phyloP scores from a whole-genome alignment of 208 protist genomes.

The Crithidia mellificae region DNA sequence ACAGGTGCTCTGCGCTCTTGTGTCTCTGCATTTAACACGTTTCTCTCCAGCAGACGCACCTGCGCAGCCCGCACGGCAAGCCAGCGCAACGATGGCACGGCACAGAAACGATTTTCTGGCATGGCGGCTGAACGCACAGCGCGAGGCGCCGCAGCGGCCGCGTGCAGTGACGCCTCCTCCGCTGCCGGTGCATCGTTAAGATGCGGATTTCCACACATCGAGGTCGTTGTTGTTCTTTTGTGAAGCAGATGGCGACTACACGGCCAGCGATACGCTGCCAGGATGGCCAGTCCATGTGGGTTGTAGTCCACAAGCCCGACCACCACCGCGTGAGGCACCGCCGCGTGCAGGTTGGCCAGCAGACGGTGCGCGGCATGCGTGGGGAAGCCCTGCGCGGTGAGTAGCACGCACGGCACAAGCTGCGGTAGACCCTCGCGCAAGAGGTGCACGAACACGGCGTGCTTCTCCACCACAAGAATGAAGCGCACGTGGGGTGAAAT shows the following conservation, averaged over 20 bases:
- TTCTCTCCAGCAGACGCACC: constrained; percentile 4
- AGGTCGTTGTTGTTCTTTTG: too few species aligned
- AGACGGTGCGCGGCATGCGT: constrained; percentile 67
- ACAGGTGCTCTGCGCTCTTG: not conserved
- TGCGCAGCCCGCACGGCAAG: constrained; percentile 43
- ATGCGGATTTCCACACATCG: too few species aligned
- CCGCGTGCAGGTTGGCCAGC: constrained; percentile 55
- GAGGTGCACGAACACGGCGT: constrained; percentile 75
- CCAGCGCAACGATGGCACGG: constrained; percentile 48
- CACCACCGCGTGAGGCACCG: constrained; percentile 55
- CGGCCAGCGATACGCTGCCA: constrained; percentile 70
- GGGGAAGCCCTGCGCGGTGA: constrained; percentile 82
- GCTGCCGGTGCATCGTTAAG: too few species aligned
- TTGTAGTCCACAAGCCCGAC: constrained; percentile 84
- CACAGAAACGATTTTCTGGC: constrained; percentile 31
- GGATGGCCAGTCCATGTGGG: constrained; percentile 74
- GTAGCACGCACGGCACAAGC: constrained; percentile 67
- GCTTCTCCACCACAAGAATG: constrained; percentile 87
- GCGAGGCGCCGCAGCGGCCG: too few species aligned
- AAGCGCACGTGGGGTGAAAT: constrained; percentile 51
- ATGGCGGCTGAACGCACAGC: constrained; percentile 5
- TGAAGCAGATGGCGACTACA: not conserved
- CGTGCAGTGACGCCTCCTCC: too few species aligned
- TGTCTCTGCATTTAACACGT: not conserved
- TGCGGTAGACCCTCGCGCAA: constrained; percentile 59